Base-by-base conservation (phyloP, 2,329 filamentous ascomycete species). In the Bertia moriformis region DNA sequence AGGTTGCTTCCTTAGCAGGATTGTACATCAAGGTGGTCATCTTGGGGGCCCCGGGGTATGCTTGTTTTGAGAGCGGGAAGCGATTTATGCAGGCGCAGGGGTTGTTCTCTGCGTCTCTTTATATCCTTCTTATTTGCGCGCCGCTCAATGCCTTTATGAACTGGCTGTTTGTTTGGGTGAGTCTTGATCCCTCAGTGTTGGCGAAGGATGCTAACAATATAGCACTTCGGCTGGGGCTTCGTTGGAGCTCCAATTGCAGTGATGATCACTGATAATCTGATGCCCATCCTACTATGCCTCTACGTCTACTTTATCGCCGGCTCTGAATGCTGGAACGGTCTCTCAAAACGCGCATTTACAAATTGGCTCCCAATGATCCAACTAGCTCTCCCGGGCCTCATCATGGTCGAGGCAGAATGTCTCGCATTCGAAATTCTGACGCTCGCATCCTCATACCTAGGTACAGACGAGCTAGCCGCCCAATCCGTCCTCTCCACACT, bases 351-450 rank as follows among this genome's bases (percentile, higher is more conserved):
- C 3, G 54, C 55, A 1, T 40, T 62, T 14, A 47, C 48, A 3
- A 55, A 60, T 29, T 67, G 62, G 63, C 66, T 67, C 2, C 79
- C 80, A 5, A 93, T 93, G 89, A 73, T 96, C 49, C 75, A 77
- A 37, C 78, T 96, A 27, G 86, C 89, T 0, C 63, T 95, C 12
- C 88, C 89, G 0, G 89, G 89, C 1, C 77, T 96, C 55, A 65
- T 94, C 46, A 95, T 95, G 88, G 82, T 96, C 2, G 78, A 93
- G 55, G 87, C 89, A 4, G 89, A 96, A 56, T 93, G 84, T 61
- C 70, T 95, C 10, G 87, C 88, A 4, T 96, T 96, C 55, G 89
- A 96, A 56, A 76, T 94, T 38, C 66, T 94, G 44, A 94, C 87
- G 0, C 67, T 95, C n/a, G 76, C 78, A 5, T 74, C 84, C 0